These are phyloP conservation scores for Solanum habrochaites DNA, from an alignment of 257 asterid genomes.

Conservation along the genomic window DNA sequence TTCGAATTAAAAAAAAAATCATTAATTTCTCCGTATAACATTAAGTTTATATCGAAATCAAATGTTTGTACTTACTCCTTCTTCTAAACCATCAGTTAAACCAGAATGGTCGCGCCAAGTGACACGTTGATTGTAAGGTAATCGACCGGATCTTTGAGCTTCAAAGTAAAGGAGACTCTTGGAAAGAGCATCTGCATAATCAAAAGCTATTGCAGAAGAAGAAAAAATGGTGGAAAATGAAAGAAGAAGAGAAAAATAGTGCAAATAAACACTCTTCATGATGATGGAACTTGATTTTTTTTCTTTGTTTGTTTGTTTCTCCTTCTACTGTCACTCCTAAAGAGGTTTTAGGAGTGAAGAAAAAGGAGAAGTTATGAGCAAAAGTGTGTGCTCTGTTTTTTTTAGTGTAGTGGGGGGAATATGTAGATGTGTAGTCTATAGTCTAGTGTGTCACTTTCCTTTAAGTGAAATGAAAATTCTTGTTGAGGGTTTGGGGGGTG, in stretches of 20 bases:
- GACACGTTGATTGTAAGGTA: constrained; percentile 22
- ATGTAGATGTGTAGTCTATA: neutral
- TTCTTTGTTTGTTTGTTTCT: neutral
- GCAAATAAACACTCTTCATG: neutral
- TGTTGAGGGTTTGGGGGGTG: neutral
- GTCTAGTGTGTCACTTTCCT: neutral
- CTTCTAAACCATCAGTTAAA: constrained; percentile 24
- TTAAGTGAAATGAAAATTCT: neutral
- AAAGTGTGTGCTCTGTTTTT: neutral
- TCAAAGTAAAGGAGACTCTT: constrained; percentile 20
- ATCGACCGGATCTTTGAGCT: constrained; percentile 27
- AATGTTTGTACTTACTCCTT: constrained; percentile 4
- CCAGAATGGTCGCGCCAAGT: constrained; percentile 27
- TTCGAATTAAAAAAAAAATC: neutral
- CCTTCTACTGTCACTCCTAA: neutral
- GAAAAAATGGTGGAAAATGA: neutral
- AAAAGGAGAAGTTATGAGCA: neutral
- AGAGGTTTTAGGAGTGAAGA: constrained; percentile 7
- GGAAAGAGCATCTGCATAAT: constrained; percentile 15
- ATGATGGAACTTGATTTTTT: neutral
- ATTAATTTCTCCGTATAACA: neutral
- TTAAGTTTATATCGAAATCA: too few relatives aligned
- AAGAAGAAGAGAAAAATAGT: neutral
- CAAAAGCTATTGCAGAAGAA: neutral
- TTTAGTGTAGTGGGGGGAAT: neutral